Percentiles rank a stretch among this genome's conserved stretches.
Conservation (phyloP, 176 grass and related monocot species). For the Avena sativa region DNA sequence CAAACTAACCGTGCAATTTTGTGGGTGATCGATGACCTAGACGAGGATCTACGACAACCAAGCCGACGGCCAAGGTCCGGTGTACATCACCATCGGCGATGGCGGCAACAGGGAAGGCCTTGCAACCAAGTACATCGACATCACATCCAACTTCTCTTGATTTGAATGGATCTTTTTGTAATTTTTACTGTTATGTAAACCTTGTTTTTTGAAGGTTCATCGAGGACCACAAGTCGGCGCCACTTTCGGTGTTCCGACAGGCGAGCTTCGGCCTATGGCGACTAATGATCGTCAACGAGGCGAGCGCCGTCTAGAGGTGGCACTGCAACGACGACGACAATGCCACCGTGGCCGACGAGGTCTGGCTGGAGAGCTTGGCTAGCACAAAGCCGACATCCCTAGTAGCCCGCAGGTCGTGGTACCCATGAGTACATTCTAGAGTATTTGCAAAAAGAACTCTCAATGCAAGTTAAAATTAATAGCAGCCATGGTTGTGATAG, state of each 20-base stretch:
- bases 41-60: slow-evolving; percentile 64
- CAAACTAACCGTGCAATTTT: too few species aligned
- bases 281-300: slow-evolving; percentile 56
- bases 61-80: slow-evolving; percentile 53
- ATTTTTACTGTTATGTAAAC: neutral
- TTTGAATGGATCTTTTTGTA: neutral
- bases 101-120: slow-evolving; percentile 87
- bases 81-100: slow-evolving; percentile 81
- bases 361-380: slow-evolving; percentile 65
- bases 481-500: too few species aligned
- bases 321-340: slow-evolving; percentile 69
- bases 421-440: too few species aligned
- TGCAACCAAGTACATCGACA: slow-evolving; percentile 50
- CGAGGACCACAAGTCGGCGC: slow-evolving; percentile 54
- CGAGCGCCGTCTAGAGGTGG: slow-evolving; percentile 74
- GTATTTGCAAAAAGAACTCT: too few species aligned
- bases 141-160: neutral
- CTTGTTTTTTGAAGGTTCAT: slow-evolving; percentile 51
- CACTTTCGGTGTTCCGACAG: slow-evolving; percentile 69
- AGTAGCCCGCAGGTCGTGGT: too few species aligned
- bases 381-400: neutral
- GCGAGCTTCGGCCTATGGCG: slow-evolving; percentile 82
- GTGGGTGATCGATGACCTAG: slow-evolving; percentile 17
- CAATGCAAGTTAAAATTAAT: too few species aligned
- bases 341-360: slow-evolving; percentile 64